Percentiles rank a stretch among this genome's conserved stretches.
Evolutionary conservation across 192 early-diverging fungal species (phyloP).

Genomic region (Linnemannia elongata): DNA sequence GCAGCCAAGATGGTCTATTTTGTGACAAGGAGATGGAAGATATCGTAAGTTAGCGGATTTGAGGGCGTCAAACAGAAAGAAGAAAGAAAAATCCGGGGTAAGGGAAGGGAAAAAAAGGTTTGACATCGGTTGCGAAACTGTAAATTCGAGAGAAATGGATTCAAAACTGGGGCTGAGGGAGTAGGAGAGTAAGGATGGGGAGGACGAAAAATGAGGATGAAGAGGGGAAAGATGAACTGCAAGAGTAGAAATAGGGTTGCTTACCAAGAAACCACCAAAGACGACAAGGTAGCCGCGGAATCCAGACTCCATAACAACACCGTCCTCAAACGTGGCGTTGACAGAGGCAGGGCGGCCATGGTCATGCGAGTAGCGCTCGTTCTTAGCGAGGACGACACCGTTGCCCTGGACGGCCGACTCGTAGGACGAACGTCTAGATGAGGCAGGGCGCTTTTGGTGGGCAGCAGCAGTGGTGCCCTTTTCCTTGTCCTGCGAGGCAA

Average conservation of each 20-base stretch:
- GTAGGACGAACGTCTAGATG: constrained; percentile 43
- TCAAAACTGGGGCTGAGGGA: background rate
- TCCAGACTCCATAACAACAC: constrained; percentile 52
- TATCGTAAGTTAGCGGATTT: background rate
- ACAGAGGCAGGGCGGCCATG: constrained; percentile 41
- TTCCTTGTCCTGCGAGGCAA: constrained; percentile 36
- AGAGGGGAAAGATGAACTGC: background rate
- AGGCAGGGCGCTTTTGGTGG: constrained; percentile 34
- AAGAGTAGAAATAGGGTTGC: background rate
- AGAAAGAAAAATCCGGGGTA: constrained; percentile 19
- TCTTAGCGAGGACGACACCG: constrained; percentile 53
- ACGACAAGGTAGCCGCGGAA: constrained; percentile 51
- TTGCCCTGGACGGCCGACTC: constrained; percentile 49
- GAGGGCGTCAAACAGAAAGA: background rate
- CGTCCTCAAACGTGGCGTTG: constrained; percentile 50
- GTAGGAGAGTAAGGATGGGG: background rate
- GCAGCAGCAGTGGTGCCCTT: background rate
- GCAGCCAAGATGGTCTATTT: constrained; percentile 47
- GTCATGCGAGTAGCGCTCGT: constrained; percentile 46
- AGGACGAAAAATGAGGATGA: background rate
- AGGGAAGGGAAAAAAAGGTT: background rate
- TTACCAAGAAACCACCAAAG: constrained; percentile 55
- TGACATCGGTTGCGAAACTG: background rate
- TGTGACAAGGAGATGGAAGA: background rate
- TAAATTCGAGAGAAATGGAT: background rate